phyloP scores from a whole-genome alignment of 1,139 yeast genomes.

The Diutina catenulata region DNA sequence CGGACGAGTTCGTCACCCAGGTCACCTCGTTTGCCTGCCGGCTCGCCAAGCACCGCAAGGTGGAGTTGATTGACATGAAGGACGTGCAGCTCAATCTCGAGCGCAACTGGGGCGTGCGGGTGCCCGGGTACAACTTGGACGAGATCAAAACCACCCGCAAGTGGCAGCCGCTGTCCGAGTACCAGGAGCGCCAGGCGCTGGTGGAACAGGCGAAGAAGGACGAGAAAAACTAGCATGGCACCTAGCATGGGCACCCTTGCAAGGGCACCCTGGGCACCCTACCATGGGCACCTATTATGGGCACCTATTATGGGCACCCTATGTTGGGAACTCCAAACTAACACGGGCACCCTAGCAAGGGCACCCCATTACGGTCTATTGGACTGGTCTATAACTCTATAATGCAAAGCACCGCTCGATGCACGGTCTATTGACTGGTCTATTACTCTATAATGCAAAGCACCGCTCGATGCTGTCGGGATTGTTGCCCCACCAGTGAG shows the following conservation, averaged over 20 bases:
- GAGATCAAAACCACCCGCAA: conserved; percentile 79
- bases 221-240: conserved; percentile 2
- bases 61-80: conserved; percentile 73
- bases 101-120: conserved; percentile 87
- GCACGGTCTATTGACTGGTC: too few relatives aligned
- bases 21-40: conserved; percentile 92
- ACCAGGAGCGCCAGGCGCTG: conserved; percentile 14
- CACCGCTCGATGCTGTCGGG: conserved; percentile 30
- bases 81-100: conserved; percentile 90
- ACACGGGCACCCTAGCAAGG: too few relatives aligned
- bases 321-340: too few relatives aligned
- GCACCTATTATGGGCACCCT: too few relatives aligned
- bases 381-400: background rate
- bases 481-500: conserved; percentile 41
- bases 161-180: conserved; percentile 64
- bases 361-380: too few relatives aligned
- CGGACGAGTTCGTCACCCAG: conserved; percentile 91
- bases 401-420: conserved; percentile 32
- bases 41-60: conserved; percentile 85
- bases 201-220: conserved; percentile 2
- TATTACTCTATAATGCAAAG: conserved; percentile 13
- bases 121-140: conserved; percentile 89
- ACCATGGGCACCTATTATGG: too few relatives aligned
- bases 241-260: too few relatives aligned
- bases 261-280: too few relatives aligned